Percentiles rank a stretch among this genome's conserved stretches.
Evolutionary conservation across 1,284 basidiomycete species (phyloP).

Genomic region (Heterobasidion occidentale): DNA sequence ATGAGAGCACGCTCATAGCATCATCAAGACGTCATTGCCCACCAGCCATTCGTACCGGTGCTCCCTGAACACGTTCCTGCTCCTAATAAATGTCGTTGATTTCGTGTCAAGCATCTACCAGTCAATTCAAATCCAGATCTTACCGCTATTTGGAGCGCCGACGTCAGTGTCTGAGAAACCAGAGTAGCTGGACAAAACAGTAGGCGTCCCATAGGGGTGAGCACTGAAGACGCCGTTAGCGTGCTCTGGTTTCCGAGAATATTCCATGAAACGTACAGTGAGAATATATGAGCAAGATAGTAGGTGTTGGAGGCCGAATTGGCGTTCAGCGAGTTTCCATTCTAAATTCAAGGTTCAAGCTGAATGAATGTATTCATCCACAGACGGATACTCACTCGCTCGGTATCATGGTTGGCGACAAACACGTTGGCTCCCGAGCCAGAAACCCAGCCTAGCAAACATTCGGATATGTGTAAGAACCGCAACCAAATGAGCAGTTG

Average conservation of each 20-base stretch:
- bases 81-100: conserved; percentile 20
- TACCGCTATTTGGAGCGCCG: conserved; percentile 40
- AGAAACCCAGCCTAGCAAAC: conserved; percentile 43
- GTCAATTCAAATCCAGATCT: background rate
- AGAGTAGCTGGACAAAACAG: conserved; percentile 52
- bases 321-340: conserved; percentile 44
- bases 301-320: conserved; percentile 62
- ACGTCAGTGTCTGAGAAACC: conserved; percentile 41
- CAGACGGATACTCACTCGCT: conserved; percentile 35
- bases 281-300: conserved; percentile 53
- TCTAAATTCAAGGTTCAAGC: conserved; percentile 22
- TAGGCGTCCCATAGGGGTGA: conserved; percentile 59
- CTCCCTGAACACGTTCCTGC: conserved; percentile 44
- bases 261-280: conserved; percentile 26
- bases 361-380: background rate
- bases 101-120: background rate
- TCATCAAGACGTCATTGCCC: conserved; percentile 1
- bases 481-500: background rate
- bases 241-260: background rate
- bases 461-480: background rate
- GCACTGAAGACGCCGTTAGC: conserved; percentile 22
- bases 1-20: conserved; percentile 7
- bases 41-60: conserved; percentile 49
- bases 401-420: conserved; percentile 65
- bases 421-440: conserved; percentile 54